phyloP scores from a whole-genome alignment of 2,329 filamentous ascomycete species.

The Monilinia fructigena region DNA sequence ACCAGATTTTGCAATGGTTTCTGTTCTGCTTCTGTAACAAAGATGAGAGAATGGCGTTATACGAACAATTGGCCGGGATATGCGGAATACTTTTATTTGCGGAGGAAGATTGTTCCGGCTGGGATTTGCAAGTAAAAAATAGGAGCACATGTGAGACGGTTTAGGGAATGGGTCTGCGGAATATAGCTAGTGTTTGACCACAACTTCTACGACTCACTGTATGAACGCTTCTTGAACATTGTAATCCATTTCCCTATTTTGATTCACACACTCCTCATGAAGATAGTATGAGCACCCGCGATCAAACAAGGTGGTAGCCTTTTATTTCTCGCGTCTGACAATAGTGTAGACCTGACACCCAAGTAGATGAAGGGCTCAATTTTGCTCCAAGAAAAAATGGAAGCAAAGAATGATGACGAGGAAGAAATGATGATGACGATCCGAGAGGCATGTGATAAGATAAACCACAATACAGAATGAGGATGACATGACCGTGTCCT shows the following conservation, averaged over 20 bases:
- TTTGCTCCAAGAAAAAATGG: not conserved
- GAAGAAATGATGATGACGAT: not conserved
- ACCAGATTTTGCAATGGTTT: not conserved
- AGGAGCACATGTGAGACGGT: not conserved
- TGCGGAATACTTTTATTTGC: not conserved
- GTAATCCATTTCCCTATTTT: too few species aligned
- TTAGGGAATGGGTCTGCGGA: constrained; percentile 4
- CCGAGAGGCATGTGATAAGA: not conserved
- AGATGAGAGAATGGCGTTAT: not conserved
- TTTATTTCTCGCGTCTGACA: too few species aligned
- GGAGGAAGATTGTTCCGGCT: not conserved
- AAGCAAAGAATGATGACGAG: not conserved
- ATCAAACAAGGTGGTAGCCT: not conserved
- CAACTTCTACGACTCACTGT: not conserved
- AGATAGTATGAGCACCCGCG: too few species aligned
- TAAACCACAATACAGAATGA: not conserved
- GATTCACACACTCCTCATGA: too few species aligned
- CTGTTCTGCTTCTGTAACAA: not conserved
- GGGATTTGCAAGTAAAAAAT: not conserved
- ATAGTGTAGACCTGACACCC: not conserved
- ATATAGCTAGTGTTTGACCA: not conserved
- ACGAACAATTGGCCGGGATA: not conserved
- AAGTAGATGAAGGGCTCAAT: not conserved
- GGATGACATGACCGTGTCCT: not conserved
- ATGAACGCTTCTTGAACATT: not conserved